Evolutionary conservation across 768 basidiomycete genomes (phyloP), one percentile per base, ranked within the genome.

Genomic region (Serendipita sp.): DNA sequence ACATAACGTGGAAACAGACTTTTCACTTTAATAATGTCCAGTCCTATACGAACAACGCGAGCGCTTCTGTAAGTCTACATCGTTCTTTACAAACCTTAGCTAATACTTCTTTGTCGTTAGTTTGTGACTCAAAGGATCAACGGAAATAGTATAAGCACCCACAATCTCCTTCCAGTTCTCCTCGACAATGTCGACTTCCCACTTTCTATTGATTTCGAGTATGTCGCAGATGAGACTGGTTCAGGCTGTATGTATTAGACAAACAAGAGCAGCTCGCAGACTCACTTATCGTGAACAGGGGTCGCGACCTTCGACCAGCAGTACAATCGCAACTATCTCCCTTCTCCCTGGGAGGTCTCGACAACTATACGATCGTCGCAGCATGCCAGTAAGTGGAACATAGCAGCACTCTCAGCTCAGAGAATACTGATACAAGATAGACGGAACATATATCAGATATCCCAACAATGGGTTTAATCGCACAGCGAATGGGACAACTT

Each of bases 401-500:
- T 16, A 16, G 34, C 62, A 50, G n/a, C 44, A 15, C 3, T 44
- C 45, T 16, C 52, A 44, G 48, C 13, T 8, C 34, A 55, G 33
- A 55, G 53, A 50, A 43, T 3, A 27, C 36, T 40, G 27, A 46
- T 3, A 52, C 44, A 53, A n/a, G 16, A 48, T 64, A 81, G 83
- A 72, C 58, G 84, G 81, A 18, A 81, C 67, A 3, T 62, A 79
- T 72, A 81, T 83, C 72, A 72, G 73, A 11, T 68, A 75, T 1
- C 71, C 74, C 0, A 70, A 76, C 36, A 72, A 73, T 1, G 81
- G 82, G 11, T 60, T 60, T 29, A 60, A 60, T 37, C 83, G 82
- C 69, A 72, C 72, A 4, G 86, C 83, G 0, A 86, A 86, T 63
- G 86, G 87, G 33, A 86, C 84, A 3, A 87, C 76, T 72, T 81